These are phyloP conservation scores for Aspergillus alliaceus DNA, from an alignment of 2,329 filamentous ascomycete genomes.

Conservation along the genomic window DNA sequence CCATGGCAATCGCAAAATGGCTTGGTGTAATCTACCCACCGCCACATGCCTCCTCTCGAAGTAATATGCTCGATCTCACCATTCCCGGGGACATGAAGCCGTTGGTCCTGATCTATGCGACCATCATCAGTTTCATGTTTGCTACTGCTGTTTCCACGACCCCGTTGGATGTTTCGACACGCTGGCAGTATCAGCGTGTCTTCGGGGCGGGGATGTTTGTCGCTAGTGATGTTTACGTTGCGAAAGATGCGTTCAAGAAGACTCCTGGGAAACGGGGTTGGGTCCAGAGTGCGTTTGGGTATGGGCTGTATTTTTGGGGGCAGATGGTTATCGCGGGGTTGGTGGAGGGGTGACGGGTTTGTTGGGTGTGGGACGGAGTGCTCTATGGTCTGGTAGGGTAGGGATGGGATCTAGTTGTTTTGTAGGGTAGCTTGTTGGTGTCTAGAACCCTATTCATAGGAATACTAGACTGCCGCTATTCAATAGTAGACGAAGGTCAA, in stretches of 20 bases:
- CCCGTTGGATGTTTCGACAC: not conserved
- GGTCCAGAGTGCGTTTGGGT: slow-evolving; percentile 17
- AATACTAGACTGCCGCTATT: too few relatives aligned
- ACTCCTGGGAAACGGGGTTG: slow-evolving; percentile 12
- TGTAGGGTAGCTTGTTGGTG: too few relatives aligned
- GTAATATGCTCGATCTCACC: slow-evolving; percentile 24
- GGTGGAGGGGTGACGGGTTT: not conserved
- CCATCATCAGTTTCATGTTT: slow-evolving; percentile 29
- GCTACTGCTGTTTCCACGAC: slow-evolving; percentile 24
- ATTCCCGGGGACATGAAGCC: slow-evolving; percentile 26
- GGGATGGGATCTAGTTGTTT: too few relatives aligned
- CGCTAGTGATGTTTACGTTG: slow-evolving; percentile 31
- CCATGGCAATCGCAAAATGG: slow-evolving; percentile 22
- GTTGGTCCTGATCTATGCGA: slow-evolving; percentile 24
- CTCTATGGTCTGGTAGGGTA: too few relatives aligned
- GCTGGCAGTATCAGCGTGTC: slow-evolving; percentile 20
- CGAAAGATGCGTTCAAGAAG: slow-evolving; percentile 29
- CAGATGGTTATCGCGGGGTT: slow-evolving; percentile 27
- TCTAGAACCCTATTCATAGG: too few relatives aligned
- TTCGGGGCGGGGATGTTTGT: slow-evolving; percentile 33
- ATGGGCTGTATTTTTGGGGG: slow-evolving; percentile 30
- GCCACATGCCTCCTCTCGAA: slow-evolving; percentile 3
- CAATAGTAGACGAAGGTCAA: too few relatives aligned
- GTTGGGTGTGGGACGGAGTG: too few relatives aligned
- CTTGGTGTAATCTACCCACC: slow-evolving; percentile 28